A percentile compares a stretch with the other conserved stretches of the same genome.
Conservation (phyloP, 2,329 filamentous ascomycete genomes). For the Drechslera avenae region DNA sequence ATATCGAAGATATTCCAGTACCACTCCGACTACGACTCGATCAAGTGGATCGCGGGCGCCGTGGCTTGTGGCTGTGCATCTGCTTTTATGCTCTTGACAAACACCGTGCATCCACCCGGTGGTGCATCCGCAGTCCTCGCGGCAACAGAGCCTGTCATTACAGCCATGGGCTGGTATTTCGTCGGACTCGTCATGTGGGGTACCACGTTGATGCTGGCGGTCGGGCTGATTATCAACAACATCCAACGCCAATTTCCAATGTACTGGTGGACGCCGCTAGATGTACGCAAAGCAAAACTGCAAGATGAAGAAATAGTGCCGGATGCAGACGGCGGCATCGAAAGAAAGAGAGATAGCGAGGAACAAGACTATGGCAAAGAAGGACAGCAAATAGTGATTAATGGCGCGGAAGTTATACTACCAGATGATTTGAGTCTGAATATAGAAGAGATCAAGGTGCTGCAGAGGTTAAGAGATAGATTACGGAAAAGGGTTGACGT, state of each 20-base stretch:
- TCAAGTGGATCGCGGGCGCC: conserved; percentile 54
- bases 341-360: conserved; percentile 23
- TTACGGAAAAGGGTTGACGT: conserved; percentile 28
- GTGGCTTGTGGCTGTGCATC: conserved; percentile 52
- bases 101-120: conserved; percentile 57
- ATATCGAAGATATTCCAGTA: conserved; percentile 54
- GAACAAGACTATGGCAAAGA: conserved; percentile 22
- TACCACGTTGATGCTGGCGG: conserved; percentile 49
- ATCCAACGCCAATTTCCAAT: conserved; percentile 54
- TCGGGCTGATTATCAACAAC: conserved; percentile 54
- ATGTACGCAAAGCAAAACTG: conserved; percentile 36
- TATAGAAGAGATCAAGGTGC: conserved; percentile 41
- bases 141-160: conserved; percentile 48
- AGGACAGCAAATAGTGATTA: conserved; percentile 38
- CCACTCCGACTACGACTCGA: conserved; percentile 43
- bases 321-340: conserved; percentile 26
- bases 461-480: conserved; percentile 44
- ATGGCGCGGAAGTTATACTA: conserved; percentile 36
- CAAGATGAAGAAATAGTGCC: conserved; percentile 32
- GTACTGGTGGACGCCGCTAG: conserved; percentile 56
- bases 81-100: conserved; percentile 54
- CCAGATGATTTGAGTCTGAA: conserved; percentile 46
- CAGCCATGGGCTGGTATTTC: conserved; percentile 54
- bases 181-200: conserved; percentile 52
- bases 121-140: conserved; percentile 57